Conservation (phyloP, 805 yeast species). For the Ogataea methanolica region DNA sequence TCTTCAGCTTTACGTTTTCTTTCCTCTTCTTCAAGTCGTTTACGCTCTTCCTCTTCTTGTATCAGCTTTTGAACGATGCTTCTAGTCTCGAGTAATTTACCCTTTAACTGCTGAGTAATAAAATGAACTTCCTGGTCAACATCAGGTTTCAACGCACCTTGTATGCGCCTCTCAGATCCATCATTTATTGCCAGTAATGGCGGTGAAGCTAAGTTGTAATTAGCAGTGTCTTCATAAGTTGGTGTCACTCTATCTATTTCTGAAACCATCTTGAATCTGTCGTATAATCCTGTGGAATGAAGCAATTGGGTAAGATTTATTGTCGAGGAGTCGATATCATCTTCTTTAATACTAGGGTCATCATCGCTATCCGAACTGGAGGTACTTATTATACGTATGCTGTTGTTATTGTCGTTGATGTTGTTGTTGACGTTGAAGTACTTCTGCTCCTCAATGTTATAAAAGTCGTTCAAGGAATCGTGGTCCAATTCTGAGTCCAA, state of each 20-base stretch:
- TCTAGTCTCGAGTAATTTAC: slow-evolving; percentile 2
- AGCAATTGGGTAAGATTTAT: neutral
- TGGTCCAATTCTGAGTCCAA: slow-evolving; percentile 26
- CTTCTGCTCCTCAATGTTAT: slow-evolving; percentile 3
- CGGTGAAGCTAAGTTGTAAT: slow-evolving; percentile 1
- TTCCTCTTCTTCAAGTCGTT: slow-evolving; percentile 1
- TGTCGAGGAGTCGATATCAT: neutral
- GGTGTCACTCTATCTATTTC: neutral
- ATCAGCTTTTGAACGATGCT: slow-evolving; percentile 4
- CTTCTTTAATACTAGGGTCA: neutral
- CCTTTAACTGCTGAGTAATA: neutral
- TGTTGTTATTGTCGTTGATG: neutral
- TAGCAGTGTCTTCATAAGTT: neutral
- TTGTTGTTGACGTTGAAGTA: neutral
- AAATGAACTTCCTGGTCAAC: neutral
- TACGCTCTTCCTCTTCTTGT: slow-evolving; percentile 1
- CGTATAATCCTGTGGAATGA: neutral
- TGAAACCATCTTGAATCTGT: slow-evolving; percentile 1
- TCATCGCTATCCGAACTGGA: neutral
- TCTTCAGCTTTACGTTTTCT: slow-evolving; percentile 2
- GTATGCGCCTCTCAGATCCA: neutral
- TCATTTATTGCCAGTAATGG: neutral
- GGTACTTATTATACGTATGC: neutral
- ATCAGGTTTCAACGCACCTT: neutral
- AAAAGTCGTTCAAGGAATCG: slow-evolving; percentile 22